Evolutionary conservation across 345 rosid species (phyloP).

Genomic region (Moringa oleifera): DNA sequence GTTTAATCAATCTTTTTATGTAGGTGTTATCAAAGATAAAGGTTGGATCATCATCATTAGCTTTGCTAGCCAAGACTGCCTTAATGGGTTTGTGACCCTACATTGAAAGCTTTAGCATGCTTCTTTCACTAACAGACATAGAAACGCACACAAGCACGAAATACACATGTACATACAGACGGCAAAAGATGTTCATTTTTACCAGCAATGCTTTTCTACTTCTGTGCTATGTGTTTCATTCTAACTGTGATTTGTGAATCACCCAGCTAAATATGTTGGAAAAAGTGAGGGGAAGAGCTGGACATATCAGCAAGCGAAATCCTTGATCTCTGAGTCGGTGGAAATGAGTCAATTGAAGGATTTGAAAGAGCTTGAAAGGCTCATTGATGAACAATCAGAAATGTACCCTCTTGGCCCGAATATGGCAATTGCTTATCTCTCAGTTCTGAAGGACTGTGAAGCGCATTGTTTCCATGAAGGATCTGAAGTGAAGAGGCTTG

Average conservation of each 20-base stretch:
- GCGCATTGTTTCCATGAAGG: conserved; percentile 79
- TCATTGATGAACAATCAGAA: conserved; percentile 75
- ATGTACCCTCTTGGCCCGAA: conserved; percentile 91
- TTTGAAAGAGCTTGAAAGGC: conserved; percentile 51
- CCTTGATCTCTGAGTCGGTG: conserved; percentile 60
- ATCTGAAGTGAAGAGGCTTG: conserved; percentile 86
- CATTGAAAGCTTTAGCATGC: conserved; percentile 13
- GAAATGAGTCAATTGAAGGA: conserved; percentile 78
- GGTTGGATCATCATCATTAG: conserved; percentile 75
- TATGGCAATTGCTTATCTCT: conserved; percentile 77
- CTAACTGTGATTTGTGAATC: conserved; percentile 24
- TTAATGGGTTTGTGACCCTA: conserved; percentile 60
- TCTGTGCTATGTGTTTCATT: conserved; percentile 14
- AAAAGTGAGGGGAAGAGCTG: conserved; percentile 86
- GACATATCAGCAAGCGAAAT: conserved; percentile 68
- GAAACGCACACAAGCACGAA: no score
- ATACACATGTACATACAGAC: no score
- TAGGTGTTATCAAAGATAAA: conserved; percentile 77
- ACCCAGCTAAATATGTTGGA: conserved; percentile 80
- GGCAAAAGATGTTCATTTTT: no score
- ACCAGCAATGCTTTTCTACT: conserved; percentile 6
- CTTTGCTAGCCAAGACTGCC: conserved; percentile 72
- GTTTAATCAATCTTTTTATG: conserved; percentile 15
- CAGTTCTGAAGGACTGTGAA: conserved; percentile 87
- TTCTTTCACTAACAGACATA: no score